Evolutionary conservation across 305 asterid species (phyloP), one percentile per base, ranked within the genome.

Genomic region (Fraxinus angustifolia): DNA sequence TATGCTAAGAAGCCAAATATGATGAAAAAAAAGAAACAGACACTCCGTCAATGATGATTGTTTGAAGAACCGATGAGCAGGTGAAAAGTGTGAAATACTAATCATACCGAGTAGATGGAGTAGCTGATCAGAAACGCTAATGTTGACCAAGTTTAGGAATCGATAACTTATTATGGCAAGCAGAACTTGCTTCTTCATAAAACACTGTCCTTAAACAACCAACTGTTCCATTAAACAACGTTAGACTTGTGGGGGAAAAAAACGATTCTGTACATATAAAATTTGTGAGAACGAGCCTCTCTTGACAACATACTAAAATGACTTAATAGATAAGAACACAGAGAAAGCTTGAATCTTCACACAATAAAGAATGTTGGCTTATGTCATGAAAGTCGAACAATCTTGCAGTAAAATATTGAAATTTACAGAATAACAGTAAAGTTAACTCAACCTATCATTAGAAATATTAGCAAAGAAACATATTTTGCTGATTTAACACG

Each of bases 1-100:
- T 84, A 85, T 40, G 84, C 68, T 75, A 84, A 80, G 36, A 80
- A 70, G 14, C 77, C 40, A 40, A 84, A 16, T 34, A 82, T 79
- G 65, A 68, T 12, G 77, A 90, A 60, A 77, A 77, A 86, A 76
- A 31, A 2, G 11, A 19, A 81, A 35, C n/a, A 75, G 62, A 38
- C 73, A 62, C 53, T 73, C 81, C 79, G 76, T 73, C 76, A 86
- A 31, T 42, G 48, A 73, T 73, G 6, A 6, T 73, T 17, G 36
- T 58, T 78, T 80, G 73, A 75, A 83, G 72, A 17, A 16, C 16
- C 62, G 33, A 23, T 68, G 42, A 10, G 11, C 35, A 68, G 50
- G 30, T 4, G 6, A 67, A 67, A 28, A 26, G 8, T 0, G 0
- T 1, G 68, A 12, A 76, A 62, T 28, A 5, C 16, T 10, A 12